Conservation (phyloP, 257 asterid species). For the Jacaranda copaia region DNA sequence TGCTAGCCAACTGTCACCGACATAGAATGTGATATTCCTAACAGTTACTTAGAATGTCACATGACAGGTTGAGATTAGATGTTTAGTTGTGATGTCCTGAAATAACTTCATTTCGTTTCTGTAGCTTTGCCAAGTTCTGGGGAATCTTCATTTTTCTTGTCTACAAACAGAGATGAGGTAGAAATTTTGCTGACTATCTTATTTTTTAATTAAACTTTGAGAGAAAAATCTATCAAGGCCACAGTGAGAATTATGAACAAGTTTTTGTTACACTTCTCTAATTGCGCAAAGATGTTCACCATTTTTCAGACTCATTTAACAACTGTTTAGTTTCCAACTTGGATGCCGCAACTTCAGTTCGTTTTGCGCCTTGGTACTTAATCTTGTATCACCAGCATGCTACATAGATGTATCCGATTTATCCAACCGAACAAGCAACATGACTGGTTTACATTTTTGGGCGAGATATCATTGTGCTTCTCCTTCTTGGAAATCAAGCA, state of each 20-base stretch:
- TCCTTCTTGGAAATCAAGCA: neutral
- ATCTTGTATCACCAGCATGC: neutral
- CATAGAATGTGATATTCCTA: constrained; percentile 2
- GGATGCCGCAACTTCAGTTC: neutral
- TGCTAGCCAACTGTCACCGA: neutral
- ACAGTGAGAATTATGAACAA: neutral
- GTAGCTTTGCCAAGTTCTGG: neutral
- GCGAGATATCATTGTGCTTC: neutral
- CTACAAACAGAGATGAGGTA: neutral
- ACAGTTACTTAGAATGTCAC: neutral
- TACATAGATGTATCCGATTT: neutral
- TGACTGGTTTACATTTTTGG: neutral
- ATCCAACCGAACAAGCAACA: neutral
- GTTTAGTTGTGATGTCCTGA: neutral
- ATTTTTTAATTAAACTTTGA: neutral
- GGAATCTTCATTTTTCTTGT: neutral
- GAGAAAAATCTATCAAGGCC: neutral
- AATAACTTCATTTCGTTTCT: neutral
- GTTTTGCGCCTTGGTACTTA: too few species aligned
- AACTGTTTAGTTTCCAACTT: neutral
- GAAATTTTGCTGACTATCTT: neutral
- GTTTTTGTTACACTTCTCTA: neutral
- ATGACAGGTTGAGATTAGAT: neutral
- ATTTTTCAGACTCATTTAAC: neutral
- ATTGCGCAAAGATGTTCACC: neutral